Percentiles rank a stretch among this genome's conserved stretches.
Conservation (phyloP, 257 asterid genomes). For the Solanum stenotomum region DNA sequence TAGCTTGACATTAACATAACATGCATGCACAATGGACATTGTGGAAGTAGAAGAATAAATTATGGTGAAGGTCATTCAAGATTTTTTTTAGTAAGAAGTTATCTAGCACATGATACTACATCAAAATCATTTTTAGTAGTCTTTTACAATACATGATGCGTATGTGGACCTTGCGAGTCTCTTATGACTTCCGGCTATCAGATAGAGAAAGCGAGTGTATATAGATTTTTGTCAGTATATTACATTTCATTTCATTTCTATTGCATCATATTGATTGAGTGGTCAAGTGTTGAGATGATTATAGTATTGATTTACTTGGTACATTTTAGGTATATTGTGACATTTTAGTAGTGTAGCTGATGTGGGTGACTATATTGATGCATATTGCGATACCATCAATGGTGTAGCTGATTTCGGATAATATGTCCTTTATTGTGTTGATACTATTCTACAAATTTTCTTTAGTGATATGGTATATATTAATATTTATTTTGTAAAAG, state of each 20-base stretch:
- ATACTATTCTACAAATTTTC: too few relatives aligned
- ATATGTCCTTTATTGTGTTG: background rate
- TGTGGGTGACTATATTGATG: background rate
- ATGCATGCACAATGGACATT: background rate
- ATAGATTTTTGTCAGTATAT: too few relatives aligned
- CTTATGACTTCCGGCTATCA: too few relatives aligned
- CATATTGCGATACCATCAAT: background rate
- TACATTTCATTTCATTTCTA: background rate
- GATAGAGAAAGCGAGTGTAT: too few relatives aligned
- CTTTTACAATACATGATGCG: too few relatives aligned
- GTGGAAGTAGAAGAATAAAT: background rate
- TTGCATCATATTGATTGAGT: background rate
- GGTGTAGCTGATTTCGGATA: background rate
- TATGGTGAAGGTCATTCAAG: background rate
- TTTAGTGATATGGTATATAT: background rate
- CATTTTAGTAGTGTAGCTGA: background rate
- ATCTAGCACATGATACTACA: too few relatives aligned
- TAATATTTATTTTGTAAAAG: background rate
- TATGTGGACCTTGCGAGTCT: too few relatives aligned
- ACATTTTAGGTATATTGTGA: background rate
- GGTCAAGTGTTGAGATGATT: background rate
- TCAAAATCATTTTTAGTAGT: too few relatives aligned
- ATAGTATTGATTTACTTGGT: background rate
- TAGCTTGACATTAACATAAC: background rate
- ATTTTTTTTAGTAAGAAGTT: too few relatives aligned